phyloP scores from a whole-genome alignment of 1,284 basidiomycete genomes.

The Phlebopus sp. region DNA sequence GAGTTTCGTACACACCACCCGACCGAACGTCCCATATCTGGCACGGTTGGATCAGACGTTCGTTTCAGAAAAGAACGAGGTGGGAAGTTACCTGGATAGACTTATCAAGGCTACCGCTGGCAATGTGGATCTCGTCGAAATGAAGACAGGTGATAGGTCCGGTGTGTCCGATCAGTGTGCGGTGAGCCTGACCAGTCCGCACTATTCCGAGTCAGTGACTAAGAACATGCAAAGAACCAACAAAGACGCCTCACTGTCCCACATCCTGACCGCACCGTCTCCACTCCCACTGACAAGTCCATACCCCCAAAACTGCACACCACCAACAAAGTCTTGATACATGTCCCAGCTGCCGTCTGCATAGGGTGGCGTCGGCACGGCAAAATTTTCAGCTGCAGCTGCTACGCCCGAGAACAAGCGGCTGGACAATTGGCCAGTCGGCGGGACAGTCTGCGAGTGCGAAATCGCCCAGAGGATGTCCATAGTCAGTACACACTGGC shows the following conservation, averaged over 20 bases:
- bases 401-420: slow-evolving; percentile 53
- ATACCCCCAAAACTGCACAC: slow-evolving; percentile 98
- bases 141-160: slow-evolving; percentile 93
- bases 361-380: slow-evolving; percentile 82
- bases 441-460: slow-evolving; percentile 66
- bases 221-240: neutral
- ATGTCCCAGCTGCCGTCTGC: slow-evolving; percentile 92
- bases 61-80: slow-evolving; percentile 5
- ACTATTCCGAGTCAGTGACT: slow-evolving; percentile 46
- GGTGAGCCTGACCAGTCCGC: slow-evolving; percentile 96
- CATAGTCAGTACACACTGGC: slow-evolving; percentile 99
- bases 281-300: slow-evolving; percentile 95
- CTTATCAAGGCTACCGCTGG: slow-evolving; percentile 92
- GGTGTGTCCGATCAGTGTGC: slow-evolving; percentile 92
- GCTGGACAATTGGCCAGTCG: slow-evolving; percentile 41
- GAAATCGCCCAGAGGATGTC: slow-evolving; percentile 99
- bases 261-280: slow-evolving; percentile 97
- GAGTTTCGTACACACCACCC: slow-evolving; percentile 84
- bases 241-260: slow-evolving; percentile 79
- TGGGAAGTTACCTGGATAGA: slow-evolving; percentile 71
- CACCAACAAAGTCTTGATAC: slow-evolving; percentile 97
- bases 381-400: slow-evolving; percentile 65
- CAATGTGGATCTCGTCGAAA: slow-evolving; percentile 94
- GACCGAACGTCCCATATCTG: slow-evolving; percentile 97
- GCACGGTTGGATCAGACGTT: neutral